Conservation (phyloP, 176 grass and related monocot genomes). For the Secale cereale region DNA sequence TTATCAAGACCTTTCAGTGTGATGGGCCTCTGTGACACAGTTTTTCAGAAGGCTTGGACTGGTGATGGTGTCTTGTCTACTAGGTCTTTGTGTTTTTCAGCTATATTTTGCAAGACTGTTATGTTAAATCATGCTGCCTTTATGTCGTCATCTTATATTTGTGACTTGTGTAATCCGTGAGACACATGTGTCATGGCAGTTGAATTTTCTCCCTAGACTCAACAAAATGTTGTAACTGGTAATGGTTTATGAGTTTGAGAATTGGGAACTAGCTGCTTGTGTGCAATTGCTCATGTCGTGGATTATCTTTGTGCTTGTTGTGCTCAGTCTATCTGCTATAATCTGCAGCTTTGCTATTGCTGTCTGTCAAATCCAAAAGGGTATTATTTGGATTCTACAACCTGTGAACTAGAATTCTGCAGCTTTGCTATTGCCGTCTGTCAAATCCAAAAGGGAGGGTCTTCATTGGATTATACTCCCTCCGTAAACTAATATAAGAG, state of each 20-base stretch:
- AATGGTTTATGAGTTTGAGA: constrained; percentile 14
- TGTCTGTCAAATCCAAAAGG: background rate
- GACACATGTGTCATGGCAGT: constrained; percentile 10
- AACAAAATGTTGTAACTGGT: background rate
- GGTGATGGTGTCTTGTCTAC: constrained; percentile 53
- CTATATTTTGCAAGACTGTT: constrained; percentile 30
- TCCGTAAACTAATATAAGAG: no score
- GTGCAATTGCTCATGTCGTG: background rate
- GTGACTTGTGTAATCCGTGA: constrained; percentile 35
- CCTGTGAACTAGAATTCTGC: no score
- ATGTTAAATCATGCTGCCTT: constrained; percentile 8
- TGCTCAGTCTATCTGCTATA: no score
- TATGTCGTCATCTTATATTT: constrained; percentile 21
- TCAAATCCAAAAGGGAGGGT: no score
- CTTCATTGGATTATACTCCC: no score
- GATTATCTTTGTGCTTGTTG: background rate
- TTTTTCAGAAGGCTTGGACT: constrained; percentile 91
- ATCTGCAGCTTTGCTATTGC: background rate
- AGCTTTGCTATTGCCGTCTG: no score
- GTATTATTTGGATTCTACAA: background rate
- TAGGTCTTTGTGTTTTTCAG: constrained; percentile 26
- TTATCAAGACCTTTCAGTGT: constrained; percentile 56
- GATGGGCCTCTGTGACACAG: constrained; percentile 59
- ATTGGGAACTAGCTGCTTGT: background rate
- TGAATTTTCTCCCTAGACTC: background rate